Conservation (phyloP, 768 basidiomycete species). For the Hypholoma fasciculare region DNA sequence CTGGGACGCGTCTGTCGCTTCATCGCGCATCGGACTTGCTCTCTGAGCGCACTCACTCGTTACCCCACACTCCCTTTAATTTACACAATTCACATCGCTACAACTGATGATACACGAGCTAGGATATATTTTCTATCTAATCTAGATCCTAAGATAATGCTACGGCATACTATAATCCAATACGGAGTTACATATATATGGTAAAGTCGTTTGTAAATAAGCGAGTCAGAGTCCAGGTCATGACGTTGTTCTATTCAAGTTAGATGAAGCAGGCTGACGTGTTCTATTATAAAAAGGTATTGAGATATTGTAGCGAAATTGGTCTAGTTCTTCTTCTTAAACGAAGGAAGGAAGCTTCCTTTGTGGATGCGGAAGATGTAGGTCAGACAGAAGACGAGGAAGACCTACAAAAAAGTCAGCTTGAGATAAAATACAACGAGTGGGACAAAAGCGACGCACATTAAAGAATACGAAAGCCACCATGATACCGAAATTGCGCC, state of each 20-base stretch:
- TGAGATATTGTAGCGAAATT: not conserved
- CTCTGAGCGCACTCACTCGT: not conserved
- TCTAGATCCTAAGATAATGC: too few relatives aligned
- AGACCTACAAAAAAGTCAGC: slow-evolving; percentile 30
- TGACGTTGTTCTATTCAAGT: too few relatives aligned
- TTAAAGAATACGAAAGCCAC: slow-evolving; percentile 50
- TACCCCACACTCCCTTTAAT: not conserved
- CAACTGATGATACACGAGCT: too few relatives aligned
- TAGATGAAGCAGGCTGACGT: too few relatives aligned
- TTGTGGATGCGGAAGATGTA: slow-evolving; percentile 52
- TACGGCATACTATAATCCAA: too few relatives aligned
- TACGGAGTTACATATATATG: too few relatives aligned
- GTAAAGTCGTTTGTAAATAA: too few relatives aligned
- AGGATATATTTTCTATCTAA: too few relatives aligned
- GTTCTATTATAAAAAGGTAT: not conserved
- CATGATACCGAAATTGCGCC: slow-evolving; percentile 56
- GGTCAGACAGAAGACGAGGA: slow-evolving; percentile 44
- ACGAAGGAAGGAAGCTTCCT: slow-evolving; percentile 29
- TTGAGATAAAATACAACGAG: not conserved
- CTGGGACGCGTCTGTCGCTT: not conserved
- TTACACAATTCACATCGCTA: not conserved
- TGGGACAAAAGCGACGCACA: slow-evolving; percentile 21
- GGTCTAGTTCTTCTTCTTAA: slow-evolving; percentile 19
- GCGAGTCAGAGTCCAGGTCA: too few relatives aligned
- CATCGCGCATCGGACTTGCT: slow-evolving; percentile 8